Conservation (phyloP, 352 stramenopile species). For the Aphanomyces invadans region DNA sequence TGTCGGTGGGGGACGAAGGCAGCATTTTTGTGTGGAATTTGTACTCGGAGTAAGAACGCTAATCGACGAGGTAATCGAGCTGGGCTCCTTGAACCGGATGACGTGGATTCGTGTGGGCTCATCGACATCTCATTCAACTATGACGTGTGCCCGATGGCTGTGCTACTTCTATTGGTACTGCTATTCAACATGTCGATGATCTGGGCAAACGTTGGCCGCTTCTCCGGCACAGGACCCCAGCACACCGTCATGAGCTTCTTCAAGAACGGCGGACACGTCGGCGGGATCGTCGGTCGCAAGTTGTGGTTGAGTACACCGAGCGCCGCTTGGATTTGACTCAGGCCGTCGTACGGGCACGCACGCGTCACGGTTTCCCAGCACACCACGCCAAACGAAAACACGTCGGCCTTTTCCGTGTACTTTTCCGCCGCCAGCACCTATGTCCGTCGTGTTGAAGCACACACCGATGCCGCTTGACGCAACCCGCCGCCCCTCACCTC, state of each 20-base stretch:
- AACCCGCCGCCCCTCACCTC: too few relatives aligned
- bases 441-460: too few relatives aligned
- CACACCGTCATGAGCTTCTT: slow-evolving; percentile 82
- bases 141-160: too few relatives aligned
- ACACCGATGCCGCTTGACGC: too few relatives aligned
- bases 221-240: slow-evolving; percentile 63
- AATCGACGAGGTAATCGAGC: too few relatives aligned
- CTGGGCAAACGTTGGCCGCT: slow-evolving; percentile 71
- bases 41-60: slow-evolving; percentile 56
- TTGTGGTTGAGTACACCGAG: slow-evolving; percentile 85
- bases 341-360: slow-evolving; percentile 85
- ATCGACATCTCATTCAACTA: too few relatives aligned
- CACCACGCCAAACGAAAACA: slow-evolving; percentile 84
- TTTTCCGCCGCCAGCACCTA: slow-evolving; percentile 72
- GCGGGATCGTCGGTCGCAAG: slow-evolving; percentile 68
- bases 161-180: slow-evolving; percentile 20
- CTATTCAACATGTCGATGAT: slow-evolving; percentile 61
- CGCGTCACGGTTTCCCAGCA: slow-evolving; percentile 85
- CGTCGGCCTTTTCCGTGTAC: slow-evolving; percentile 83
- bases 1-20: slow-evolving; percentile 86
- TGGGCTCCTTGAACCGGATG: too few relatives aligned
- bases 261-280: slow-evolving; percentile 64
- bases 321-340: slow-evolving; percentile 85
- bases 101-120: too few relatives aligned
- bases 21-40: slow-evolving; percentile 91